Conservation (phyloP, 345 rosid species). For the Arabis alpina region DNA sequence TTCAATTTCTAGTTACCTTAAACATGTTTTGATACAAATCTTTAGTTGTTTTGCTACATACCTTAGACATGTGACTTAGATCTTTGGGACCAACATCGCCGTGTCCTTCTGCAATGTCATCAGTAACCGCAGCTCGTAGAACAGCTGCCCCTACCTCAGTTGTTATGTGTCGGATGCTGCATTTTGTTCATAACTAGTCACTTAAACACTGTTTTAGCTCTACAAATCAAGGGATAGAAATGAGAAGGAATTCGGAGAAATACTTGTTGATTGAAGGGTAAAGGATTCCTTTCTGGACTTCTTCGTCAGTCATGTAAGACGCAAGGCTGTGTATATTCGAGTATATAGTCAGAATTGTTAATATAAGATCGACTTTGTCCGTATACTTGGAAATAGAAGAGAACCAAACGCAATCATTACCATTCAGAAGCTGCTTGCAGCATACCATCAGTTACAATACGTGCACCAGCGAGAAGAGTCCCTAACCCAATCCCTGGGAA, state of each 20-base stretch:
- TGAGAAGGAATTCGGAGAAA: slow-evolving; percentile 10
- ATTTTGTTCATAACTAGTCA: slow-evolving; percentile 26
- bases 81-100: slow-evolving; percentile 74
- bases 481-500: slow-evolving; percentile 99
- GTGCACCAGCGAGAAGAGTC: slow-evolving; percentile 85
- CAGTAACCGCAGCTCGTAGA: slow-evolving; percentile 77
- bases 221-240: too few species aligned
- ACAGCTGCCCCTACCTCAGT: slow-evolving; percentile 97
- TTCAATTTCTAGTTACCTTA: neutral
- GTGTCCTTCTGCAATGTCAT: slow-evolving; percentile 85
- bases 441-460: slow-evolving; percentile 80
- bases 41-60: slow-evolving; percentile 38
- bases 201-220: too few species aligned
- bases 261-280: slow-evolving; percentile 92
- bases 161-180: slow-evolving; percentile 91
- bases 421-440: slow-evolving; percentile 91
- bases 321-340: slow-evolving; percentile 75
- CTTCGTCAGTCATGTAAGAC: slow-evolving; percentile 90
- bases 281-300: slow-evolving; percentile 71
- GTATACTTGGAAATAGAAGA: neutral
- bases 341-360: neutral
- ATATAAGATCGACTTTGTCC: neutral
- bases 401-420: slow-evolving; percentile 44
- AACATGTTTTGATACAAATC: slow-evolving; percentile 4
- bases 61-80: slow-evolving; percentile 83